Percentiles rank a stretch among this genome's conserved stretches.
These are phyloP conservation scores for Bipolaris zeicola DNA, from an alignment of 2,329 filamentous ascomycete genomes.

Conservation along the genomic window DNA sequence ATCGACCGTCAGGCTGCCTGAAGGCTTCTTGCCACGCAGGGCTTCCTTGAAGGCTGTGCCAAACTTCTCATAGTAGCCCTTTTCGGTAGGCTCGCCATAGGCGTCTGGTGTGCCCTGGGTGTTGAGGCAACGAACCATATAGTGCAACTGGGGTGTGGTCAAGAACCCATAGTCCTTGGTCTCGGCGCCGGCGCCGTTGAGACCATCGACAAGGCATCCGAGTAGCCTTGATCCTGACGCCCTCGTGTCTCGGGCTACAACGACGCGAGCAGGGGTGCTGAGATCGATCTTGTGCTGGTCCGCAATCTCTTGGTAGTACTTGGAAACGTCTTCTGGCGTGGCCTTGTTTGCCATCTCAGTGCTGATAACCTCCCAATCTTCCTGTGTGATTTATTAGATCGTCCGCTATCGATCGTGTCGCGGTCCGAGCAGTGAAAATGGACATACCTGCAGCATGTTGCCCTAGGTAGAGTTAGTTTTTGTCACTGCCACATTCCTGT, in stretches of 20 bases:
- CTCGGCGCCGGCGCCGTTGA: conserved; percentile 75
- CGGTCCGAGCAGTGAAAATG: neutral
- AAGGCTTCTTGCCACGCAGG: conserved; percentile 72
- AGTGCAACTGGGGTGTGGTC: conserved; percentile 97
- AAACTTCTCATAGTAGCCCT: conserved; percentile 95
- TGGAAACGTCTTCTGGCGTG: conserved; percentile 73
- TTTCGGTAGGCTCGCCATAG: conserved; percentile 87
- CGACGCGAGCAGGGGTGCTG: conserved; percentile 73
- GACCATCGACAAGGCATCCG: conserved; percentile 75
- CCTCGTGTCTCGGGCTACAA: conserved; percentile 91
- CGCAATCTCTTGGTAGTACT: conserved; percentile 77
- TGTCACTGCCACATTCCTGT: neutral
- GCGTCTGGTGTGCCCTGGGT: conserved; percentile 84
- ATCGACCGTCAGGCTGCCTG: conserved; percentile 81
- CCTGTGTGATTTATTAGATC: conserved; percentile 46
- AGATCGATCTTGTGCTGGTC: conserved; percentile 64
- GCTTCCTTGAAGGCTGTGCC: conserved; percentile 81
- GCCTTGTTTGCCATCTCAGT: conserved; percentile 87
- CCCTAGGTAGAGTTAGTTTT: conserved; percentile 58
- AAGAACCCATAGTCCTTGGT: conserved; percentile 86
- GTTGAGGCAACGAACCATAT: conserved; percentile 92
- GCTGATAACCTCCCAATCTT: conserved; percentile 88
- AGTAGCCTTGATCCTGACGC: conserved; percentile 88
- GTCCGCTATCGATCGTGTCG: neutral
- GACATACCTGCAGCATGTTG: conserved; percentile 76